Base-by-base conservation (phyloP, 345 rosid genomes). In the Gynandropsis gynandra region DNA sequence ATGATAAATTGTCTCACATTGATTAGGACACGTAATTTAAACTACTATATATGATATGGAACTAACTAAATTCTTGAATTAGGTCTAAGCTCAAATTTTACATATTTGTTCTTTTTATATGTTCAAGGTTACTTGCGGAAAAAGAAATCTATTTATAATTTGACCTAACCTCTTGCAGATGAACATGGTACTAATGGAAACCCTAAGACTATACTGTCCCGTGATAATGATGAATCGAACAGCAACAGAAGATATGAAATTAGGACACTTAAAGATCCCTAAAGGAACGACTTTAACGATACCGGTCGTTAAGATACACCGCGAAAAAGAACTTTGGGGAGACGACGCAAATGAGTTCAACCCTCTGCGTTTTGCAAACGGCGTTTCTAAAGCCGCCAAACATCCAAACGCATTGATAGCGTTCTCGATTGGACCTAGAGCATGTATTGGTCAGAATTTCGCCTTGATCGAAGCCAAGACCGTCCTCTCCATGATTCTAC, bases 281-380 rank as follows among this genome's bases (percentile, higher is more conserved):
- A 76, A 71, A 44, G 71, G 57, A 8, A 58, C 71, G 11, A 11
- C 36, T 0, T 1, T 74, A 1, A 34, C 52, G 21, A 59, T 79
- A 10, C 68, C 67, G 0, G 5, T 62, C 0, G 13, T 66, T 6
- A 50, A 58, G 18, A 68, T 79, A 17, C 74, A 74, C 21, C 67
- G 64, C 4, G 53, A 52, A 49, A 59, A 69, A 33, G 52, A 66
- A 15, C 56, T 67, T 1, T 76, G 82, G 85, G 89, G 85, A 52
- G 69, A 76, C 9, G 89, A 82, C 64, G 77, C 71, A 5, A 27
- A 74, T n/a, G 64, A 79, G 42, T 82, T 82, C 75, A 65, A 75
- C 27, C 83, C 85, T 4, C 0, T 57, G 4, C 64, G 80, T 34
- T 75, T 77, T 52, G 33, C 8, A 27, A 58, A 64, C 20, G 72